Percentiles rank a stretch among this genome's conserved stretches.
Conservation (phyloP, 441 rosid genomes). For the Capsella rubella region DNA sequence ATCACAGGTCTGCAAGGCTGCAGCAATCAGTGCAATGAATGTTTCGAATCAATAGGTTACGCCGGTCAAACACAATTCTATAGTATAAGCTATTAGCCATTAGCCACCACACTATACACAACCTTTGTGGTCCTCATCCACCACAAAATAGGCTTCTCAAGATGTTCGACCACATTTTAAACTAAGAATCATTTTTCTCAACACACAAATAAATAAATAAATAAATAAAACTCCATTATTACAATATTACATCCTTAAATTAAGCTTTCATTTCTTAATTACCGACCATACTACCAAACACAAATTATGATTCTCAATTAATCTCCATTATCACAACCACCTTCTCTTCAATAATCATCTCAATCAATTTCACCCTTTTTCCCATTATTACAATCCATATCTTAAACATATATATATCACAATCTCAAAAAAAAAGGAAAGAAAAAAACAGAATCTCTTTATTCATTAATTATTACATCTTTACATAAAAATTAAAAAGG, state of each 20-base stretch:
- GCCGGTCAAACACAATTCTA: neutral
- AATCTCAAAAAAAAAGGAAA: neutral
- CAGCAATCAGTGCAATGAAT: neutral
- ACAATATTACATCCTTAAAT: slow-evolving; percentile 18
- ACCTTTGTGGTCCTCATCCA: slow-evolving; percentile 1
- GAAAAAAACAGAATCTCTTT: neutral
- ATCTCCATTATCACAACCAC: slow-evolving; percentile 38
- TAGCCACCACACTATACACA: neutral
- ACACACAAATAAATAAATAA: neutral
- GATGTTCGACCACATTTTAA: neutral
- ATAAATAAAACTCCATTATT: neutral
- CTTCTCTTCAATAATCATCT: slow-evolving; percentile 27
- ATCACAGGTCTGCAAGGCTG: neutral
- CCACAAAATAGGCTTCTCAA: neutral
- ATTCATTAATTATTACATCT: neutral
- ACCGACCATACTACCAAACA: slow-evolving; percentile 40
- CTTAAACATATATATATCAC: neutral
- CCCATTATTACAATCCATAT: slow-evolving; percentile 1
- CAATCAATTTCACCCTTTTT: slow-evolving; percentile 15
- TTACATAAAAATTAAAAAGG: neutral
- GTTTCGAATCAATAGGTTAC: neutral
- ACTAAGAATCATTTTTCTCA: neutral
- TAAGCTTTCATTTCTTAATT: slow-evolving; percentile 24
- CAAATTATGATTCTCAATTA: slow-evolving; percentile 26
- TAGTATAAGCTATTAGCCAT: neutral